Evolutionary conservation across 2,329 filamentous ascomycete species (phyloP), one percentile per base, ranked within the genome.

Genomic region (Herpotrichia juniperi): DNA sequence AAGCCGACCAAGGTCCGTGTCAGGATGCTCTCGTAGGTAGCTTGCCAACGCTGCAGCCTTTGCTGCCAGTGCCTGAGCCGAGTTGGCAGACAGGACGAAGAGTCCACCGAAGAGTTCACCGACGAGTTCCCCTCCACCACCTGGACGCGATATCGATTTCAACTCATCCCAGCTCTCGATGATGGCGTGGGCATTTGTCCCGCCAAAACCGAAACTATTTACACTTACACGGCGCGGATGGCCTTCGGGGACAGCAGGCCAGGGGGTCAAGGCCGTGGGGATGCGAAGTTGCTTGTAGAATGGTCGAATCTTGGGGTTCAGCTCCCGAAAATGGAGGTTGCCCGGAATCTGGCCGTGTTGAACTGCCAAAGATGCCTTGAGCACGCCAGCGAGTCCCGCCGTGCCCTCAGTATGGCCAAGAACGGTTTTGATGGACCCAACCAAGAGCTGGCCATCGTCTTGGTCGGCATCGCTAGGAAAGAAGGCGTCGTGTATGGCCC

Each of bases 321-420:
- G 67, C 21, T 67, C 50, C 6, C 57, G 49, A 48, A 75, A 67
- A 14, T 64, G 63, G 31, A 75, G 50, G 21, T 74, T 76, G 12
- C 66, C 58, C 1, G 74, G 74, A 6, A 76, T 61, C 0, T 39
- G 58, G 4, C 56, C 54, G 48, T 77, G 54, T 51, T 76, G 66
- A 6, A 80, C 53, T 0, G 74, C 69, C 31, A 78, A 53, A 0
- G 66, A 63, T 2, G 68, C 72, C 45, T 76, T 76, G 9, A 78
- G 53, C 11, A 78, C 21, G 2, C 68, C 71, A 10, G 70, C 71
- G 1, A 77, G 47, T 16, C 74, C 75, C 5, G 73, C 70, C 1
- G 71, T 64, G 7, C 69, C 75, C 58, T 79, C 74, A 0, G 69
- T 68, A 51, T 79, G 77, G 1, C 77, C 76, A 32, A 79, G 63